A percentile compares a stretch with the other conserved stretches of the same genome.
Evolutionary conservation across 129 eudicot genomes (phyloP).

Genomic region (Apium graveolens): DNA sequence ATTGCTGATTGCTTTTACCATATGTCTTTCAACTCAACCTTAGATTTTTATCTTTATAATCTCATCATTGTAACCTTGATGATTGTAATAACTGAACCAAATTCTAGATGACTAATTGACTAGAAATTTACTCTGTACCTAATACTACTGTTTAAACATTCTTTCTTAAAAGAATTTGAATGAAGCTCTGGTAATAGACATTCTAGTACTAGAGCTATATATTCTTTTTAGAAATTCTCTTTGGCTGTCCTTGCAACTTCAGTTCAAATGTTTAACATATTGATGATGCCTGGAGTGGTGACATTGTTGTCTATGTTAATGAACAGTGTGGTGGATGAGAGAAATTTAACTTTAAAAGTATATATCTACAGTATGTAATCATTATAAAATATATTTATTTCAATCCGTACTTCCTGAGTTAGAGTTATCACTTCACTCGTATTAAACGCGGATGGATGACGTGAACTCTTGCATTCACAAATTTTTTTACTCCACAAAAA

Average conservation of each 20-base stretch:
- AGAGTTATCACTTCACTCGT: too few relatives aligned
- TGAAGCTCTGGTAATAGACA: neutral
- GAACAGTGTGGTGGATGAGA: neutral
- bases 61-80: neutral
- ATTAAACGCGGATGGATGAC: too few relatives aligned
- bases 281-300: too few relatives aligned
- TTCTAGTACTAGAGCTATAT: neutral
- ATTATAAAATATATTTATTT: too few relatives aligned
- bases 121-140: neutral
- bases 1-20: too few relatives aligned
- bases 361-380: too few relatives aligned
- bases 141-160: neutral
- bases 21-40: neutral
- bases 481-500: too few relatives aligned
- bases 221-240: neutral
- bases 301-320: neutral
- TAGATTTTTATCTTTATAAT: neutral
- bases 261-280: neutral
- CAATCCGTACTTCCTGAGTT: too few relatives aligned
- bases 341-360: too few relatives aligned
- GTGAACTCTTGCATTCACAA: too few relatives aligned
- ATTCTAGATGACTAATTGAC: too few relatives aligned
- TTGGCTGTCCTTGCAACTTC: neutral
- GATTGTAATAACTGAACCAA: neutral
- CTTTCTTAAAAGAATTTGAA: too few relatives aligned